A percentile compares a stretch with the other conserved stretches of the same genome.
Evolutionary conservation across 1,284 basidiomycete genomes (phyloP).

Genomic region (Cryptococcus hybrid): DNA sequence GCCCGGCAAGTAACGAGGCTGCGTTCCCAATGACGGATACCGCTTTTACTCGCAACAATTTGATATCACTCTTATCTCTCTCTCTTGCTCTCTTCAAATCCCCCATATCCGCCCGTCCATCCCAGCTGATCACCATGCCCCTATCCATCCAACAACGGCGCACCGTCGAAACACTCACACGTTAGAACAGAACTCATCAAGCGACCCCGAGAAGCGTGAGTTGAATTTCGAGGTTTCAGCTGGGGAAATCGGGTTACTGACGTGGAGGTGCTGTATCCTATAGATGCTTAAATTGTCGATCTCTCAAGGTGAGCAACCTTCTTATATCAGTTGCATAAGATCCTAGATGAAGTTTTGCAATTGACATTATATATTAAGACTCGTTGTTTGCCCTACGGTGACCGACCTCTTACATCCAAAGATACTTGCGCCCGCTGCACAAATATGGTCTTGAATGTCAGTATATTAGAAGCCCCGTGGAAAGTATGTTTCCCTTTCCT

Average conservation of each 20-base stretch:
- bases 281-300: neutral
- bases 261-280: neutral
- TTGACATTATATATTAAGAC: neutral
- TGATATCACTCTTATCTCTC: too few relatives aligned
- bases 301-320: neutral
- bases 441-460: neutral
- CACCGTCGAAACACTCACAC: neutral
- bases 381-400: constrained; percentile 3
- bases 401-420: constrained; percentile 1
- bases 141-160: too few relatives aligned
- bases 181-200: neutral
- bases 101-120: too few relatives aligned
- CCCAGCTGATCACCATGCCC: too few relatives aligned
- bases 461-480: neutral
- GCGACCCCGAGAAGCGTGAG: constrained; percentile 1
- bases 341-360: neutral
- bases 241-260: too few relatives aligned
- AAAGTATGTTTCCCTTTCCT: constrained; percentile 2
- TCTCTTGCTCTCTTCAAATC: too few relatives aligned
- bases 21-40: too few relatives aligned
- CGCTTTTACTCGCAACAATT: too few relatives aligned
- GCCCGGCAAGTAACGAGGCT: too few relatives aligned
- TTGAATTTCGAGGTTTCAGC: neutral
- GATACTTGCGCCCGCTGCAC: constrained; percentile 2
- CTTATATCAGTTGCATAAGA: too few relatives aligned